A percentile compares a stretch with the other conserved stretches of the same genome.
Evolutionary conservation across 1,284 basidiomycete species (phyloP).

Genomic region (Vanrija pseudolonga): DNA sequence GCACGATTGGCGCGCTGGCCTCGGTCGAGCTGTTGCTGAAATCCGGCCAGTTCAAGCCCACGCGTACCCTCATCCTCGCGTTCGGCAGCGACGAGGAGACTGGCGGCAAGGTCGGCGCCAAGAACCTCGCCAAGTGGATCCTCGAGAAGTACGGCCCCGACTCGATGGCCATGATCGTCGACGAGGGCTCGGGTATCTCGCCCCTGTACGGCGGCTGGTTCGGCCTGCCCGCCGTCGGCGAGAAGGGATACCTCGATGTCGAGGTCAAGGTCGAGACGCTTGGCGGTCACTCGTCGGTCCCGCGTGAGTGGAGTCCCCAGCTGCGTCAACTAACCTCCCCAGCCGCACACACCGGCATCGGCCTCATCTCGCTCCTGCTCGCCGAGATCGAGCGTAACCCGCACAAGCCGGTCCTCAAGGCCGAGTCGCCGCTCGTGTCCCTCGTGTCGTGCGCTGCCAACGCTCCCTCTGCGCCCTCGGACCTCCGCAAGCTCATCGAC

Average conservation of each 20-base stretch:
- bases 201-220: slow-evolving; percentile 42
- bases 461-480: slow-evolving; percentile 21
- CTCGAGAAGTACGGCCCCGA: slow-evolving; percentile 59
- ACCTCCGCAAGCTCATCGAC: slow-evolving; percentile 24
- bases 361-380: slow-evolving; percentile 39
- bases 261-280: slow-evolving; percentile 56
- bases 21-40: slow-evolving; percentile 59
- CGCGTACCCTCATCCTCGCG: slow-evolving; percentile 58
- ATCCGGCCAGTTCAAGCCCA: slow-evolving; percentile 53
- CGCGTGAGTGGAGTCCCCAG: slow-evolving; percentile 47
- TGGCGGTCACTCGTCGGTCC: slow-evolving; percentile 66
- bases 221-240: slow-evolving; percentile 57
- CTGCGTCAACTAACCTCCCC: not conserved
- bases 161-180: slow-evolving; percentile 60
- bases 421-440: slow-evolving; percentile 28
- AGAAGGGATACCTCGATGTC: slow-evolving; percentile 65
- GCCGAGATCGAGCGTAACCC: slow-evolving; percentile 42
- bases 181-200: slow-evolving; percentile 41
- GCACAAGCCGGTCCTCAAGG: slow-evolving; percentile 27
- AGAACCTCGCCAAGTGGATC: slow-evolving; percentile 53
- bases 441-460: slow-evolving; percentile 32
- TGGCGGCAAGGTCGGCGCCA: slow-evolving; percentile 55
- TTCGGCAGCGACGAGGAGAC: slow-evolving; percentile 71
- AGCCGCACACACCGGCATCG: slow-evolving; percentile 46
- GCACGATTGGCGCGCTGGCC: slow-evolving; percentile 58